Evolutionary conservation across 2,329 filamentous ascomycete species (phyloP).

Genomic region (Dichotomopilus funicola): DNA sequence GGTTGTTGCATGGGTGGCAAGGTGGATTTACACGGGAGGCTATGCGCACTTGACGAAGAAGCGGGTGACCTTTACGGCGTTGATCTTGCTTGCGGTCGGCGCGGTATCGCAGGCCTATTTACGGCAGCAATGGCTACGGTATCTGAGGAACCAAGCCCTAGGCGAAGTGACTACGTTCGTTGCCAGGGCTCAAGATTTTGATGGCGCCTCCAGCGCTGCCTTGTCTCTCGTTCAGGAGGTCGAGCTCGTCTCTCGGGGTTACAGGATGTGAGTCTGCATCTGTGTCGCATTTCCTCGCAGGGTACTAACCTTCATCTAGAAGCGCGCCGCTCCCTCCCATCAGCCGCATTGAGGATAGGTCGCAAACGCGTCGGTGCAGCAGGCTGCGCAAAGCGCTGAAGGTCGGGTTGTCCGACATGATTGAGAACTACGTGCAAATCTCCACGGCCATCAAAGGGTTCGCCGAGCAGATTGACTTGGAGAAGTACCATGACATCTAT

Average conservation of each 20-base stretch:
- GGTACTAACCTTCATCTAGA: conserved; percentile 38
- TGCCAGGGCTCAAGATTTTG: conserved; percentile 70
- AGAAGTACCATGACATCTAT: conserved; percentile 89
- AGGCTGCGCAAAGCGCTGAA: conserved; percentile 72
- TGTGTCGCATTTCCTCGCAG: not conserved
- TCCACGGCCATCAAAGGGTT: conserved; percentile 63
- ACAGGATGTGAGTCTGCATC: conserved; percentile 59
- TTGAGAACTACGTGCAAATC: conserved; percentile 66
- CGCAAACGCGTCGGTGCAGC: conserved; percentile 70
- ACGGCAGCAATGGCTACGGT: conserved; percentile 73
- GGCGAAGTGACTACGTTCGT: conserved; percentile 63
- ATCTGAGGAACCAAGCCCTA: conserved; percentile 68
- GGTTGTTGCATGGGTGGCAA: conserved; percentile 63
- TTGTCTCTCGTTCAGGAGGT: conserved; percentile 86
- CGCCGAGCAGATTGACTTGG: conserved; percentile 72
- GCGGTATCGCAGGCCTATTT: conserved; percentile 64
- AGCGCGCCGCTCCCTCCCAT: conserved; percentile 89
- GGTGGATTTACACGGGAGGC: conserved; percentile 57
- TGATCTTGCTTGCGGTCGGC: conserved; percentile 47
- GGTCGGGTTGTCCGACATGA: conserved; percentile 60
- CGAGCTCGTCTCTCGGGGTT: conserved; percentile 88
- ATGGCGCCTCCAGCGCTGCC: conserved; percentile 68
- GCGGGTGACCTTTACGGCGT: conserved; percentile 40
- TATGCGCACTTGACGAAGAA: conserved; percentile 50
- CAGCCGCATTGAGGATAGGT: conserved; percentile 78